These are phyloP conservation scores for Triticum timopheevii DNA, from an alignment of 176 grass and related monocot species.

Conservation along the genomic window DNA sequence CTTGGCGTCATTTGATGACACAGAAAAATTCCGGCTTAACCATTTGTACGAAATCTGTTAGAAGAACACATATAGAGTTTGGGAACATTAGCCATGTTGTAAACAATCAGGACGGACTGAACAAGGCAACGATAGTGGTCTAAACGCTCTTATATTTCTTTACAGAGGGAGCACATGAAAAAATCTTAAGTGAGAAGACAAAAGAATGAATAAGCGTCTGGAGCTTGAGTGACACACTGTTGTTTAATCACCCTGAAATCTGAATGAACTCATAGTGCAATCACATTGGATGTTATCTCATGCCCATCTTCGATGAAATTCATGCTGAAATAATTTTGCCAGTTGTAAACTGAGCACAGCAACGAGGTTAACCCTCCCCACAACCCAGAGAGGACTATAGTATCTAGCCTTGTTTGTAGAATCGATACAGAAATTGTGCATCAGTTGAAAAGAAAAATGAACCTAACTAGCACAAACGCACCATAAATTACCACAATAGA, in stretches of 20 bases:
- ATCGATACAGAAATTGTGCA: background rate
- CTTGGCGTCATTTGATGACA: slow-evolving; percentile 93
- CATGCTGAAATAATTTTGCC: background rate
- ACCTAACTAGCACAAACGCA: background rate
- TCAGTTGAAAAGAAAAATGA: background rate
- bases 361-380: background rate
- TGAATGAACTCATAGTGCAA: background rate
- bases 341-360: background rate
- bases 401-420: background rate
- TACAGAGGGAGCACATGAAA: background rate
- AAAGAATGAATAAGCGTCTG: background rate
- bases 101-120: background rate
- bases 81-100: background rate
- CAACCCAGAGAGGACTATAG: background rate
- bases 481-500: background rate
- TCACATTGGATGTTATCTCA: background rate
- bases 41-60: slow-evolving; percentile 98
- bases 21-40: slow-evolving; percentile 87
- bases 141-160: no score
- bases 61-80: background rate
- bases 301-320: background rate
- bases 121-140: background rate
- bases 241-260: background rate
- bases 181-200: background rate
- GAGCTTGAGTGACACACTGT: background rate